These are phyloP conservation scores for Celoporthe dispersa DNA, from an alignment of 2,329 filamentous ascomycete species.

Conservation along the genomic window DNA sequence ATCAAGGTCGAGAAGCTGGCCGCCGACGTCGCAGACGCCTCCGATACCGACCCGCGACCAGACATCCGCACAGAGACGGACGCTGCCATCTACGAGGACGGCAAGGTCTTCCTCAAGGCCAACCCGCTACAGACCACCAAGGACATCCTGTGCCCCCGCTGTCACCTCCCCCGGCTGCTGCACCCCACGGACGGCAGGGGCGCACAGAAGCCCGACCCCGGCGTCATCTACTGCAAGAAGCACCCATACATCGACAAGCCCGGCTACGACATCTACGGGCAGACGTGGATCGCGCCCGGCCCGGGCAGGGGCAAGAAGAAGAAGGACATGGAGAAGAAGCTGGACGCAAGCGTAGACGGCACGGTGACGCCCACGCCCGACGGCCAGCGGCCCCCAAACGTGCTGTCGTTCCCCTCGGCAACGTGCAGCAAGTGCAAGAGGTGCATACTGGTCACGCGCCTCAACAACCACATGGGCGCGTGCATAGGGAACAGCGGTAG, in stretches of 20 bases:
- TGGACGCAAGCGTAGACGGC: slow-evolving; percentile 49
- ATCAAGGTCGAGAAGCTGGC: slow-evolving; percentile 68
- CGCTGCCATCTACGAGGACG: slow-evolving; percentile 72
- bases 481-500: slow-evolving; percentile 70
- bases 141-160: slow-evolving; percentile 75
- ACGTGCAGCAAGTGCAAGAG: slow-evolving; percentile 71
- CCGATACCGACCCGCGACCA: slow-evolving; percentile 57
- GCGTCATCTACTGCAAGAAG: slow-evolving; percentile 76
- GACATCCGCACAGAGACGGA: slow-evolving; percentile 66
- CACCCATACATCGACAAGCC: slow-evolving; percentile 77
- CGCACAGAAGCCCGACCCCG: slow-evolving; percentile 66
- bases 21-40: slow-evolving; percentile 57
- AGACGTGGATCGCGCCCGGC: slow-evolving; percentile 75
- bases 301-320: slow-evolving; percentile 77
- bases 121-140: slow-evolving; percentile 73
- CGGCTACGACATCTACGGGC: slow-evolving; percentile 81
- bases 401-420: slow-evolving; percentile 67
- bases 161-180: slow-evolving; percentile 74
- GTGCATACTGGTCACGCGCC: slow-evolving; percentile 66
- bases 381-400: slow-evolving; percentile 59
- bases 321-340: slow-evolving; percentile 72
- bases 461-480: slow-evolving; percentile 71
- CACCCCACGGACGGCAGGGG: slow-evolving; percentile 74
- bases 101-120: slow-evolving; percentile 69
- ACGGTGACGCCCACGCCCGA: slow-evolving; percentile 49